phyloP scores from a whole-genome alignment of 805 yeast species.

The Saccharomycopsis selenospora region DNA sequence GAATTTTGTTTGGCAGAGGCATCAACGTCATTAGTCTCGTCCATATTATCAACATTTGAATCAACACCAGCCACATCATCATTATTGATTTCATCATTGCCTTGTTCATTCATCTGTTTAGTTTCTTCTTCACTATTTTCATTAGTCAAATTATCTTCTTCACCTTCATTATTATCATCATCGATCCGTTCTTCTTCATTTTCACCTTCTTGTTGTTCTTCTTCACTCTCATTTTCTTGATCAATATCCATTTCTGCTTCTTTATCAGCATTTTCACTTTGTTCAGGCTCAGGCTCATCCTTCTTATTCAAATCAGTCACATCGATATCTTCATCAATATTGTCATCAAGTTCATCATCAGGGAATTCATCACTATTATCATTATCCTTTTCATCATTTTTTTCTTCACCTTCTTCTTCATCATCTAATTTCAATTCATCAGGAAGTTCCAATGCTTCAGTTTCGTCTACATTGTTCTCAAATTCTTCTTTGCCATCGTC shows the following conservation, averaged over 20 bases:
- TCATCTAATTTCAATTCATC: conserved; percentile 87
- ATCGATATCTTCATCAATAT: conserved; percentile 26
- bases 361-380: conserved; percentile 28
- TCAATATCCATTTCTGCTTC: conserved; percentile 28
- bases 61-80: conserved; percentile 48
- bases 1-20: conserved; percentile 53
- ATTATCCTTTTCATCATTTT: conserved; percentile 36
- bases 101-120: conserved; percentile 34
- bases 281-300: conserved; percentile 29
- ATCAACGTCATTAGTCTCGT: conserved; percentile 46
- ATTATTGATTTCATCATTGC: conserved; percentile 36
- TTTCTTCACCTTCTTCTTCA: conserved; percentile 53
- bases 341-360: conserved; percentile 29
- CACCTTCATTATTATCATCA: conserved; percentile 28
- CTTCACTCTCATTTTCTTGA: conserved; percentile 24
- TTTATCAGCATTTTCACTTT: conserved; percentile 30
- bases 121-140: conserved; percentile 32
- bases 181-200: conserved; percentile 26
- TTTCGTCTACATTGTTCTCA: conserved; percentile 71
- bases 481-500: conserved; percentile 63
- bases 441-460: conserved; percentile 82
- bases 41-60: conserved; percentile 37
- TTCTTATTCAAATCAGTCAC: conserved; percentile 28
- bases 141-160: conserved; percentile 30
- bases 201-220: conserved; percentile 26